phyloP scores from a whole-genome alignment of 1,139 yeast species.

The Hansenula sp. region DNA sequence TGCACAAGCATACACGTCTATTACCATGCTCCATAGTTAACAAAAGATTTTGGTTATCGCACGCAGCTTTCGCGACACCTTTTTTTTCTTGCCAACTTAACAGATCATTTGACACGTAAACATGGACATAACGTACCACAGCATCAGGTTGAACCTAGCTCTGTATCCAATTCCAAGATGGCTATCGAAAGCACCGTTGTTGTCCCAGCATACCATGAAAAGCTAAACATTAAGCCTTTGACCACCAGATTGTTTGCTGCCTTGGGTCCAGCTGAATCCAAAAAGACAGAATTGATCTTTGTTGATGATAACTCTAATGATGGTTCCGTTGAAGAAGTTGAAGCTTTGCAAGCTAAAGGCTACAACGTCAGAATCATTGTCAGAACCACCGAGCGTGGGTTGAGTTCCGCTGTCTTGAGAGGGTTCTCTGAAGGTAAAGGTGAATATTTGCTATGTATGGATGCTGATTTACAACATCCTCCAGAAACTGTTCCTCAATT shows the following conservation, averaged over 20 bases:
- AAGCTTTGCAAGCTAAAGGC: conserved; percentile 35
- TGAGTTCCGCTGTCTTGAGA: conserved; percentile 40
- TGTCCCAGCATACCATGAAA: conserved; percentile 46
- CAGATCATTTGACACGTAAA: neutral
- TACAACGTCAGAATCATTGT: conserved; percentile 42
- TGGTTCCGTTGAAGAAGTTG: conserved; percentile 46
- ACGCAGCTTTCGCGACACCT: neutral
- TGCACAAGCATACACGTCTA: neutral
- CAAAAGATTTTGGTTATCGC: neutral
- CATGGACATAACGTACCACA: neutral
- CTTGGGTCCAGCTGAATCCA: conserved; percentile 34
- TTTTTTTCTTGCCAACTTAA: no score
- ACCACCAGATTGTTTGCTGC: conserved; percentile 43
- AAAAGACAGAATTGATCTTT: conserved; percentile 38
- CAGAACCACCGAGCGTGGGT: conserved; percentile 42
- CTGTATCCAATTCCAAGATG: conserved; percentile 18
- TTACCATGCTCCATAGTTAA: no score
- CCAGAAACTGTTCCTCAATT: conserved; percentile 42
- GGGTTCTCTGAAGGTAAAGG: conserved; percentile 42
- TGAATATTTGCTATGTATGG: conserved; percentile 42
- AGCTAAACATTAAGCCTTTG: conserved; percentile 39
- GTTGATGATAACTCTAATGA: conserved; percentile 46
- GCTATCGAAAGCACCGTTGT: conserved; percentile 35
- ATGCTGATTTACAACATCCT: conserved; percentile 46
- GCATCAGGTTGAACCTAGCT: neutral